phyloP scores from a whole-genome alignment of 208 protist species.

The Trypanosoma theileri region DNA sequence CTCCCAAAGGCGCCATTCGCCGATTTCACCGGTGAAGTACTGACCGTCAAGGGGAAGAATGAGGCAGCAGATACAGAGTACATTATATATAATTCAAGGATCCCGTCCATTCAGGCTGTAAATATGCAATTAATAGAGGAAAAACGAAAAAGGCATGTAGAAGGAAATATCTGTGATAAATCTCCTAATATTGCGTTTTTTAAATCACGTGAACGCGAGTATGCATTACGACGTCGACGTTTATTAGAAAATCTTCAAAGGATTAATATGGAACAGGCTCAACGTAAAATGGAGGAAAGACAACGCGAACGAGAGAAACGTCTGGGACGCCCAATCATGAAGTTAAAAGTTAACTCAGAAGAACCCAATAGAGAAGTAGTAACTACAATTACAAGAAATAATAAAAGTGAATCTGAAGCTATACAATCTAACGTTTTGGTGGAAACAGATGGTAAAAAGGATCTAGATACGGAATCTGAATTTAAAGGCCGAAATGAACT shows the following conservation, averaged over 20 bases:
- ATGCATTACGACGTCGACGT: conserved; percentile 29
- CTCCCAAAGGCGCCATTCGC: conserved; percentile 30
- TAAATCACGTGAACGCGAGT: background rate
- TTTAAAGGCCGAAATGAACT: background rate
- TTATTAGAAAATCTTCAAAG: conserved; percentile 39
- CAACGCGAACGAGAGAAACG: conserved; percentile 21
- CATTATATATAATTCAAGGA: conserved; percentile 65
- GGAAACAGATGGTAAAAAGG: conserved; percentile 8
- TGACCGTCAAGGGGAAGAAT: conserved; percentile 33
- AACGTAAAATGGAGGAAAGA: conserved; percentile 43
- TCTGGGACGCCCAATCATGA: conserved; percentile 20
- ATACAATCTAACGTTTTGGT: conserved; percentile 10
- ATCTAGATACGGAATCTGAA: conserved; percentile 11
- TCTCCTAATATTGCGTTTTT: conserved; percentile 7
- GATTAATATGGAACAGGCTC: conserved; percentile 55
- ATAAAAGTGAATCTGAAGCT: conserved; percentile 10
- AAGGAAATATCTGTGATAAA: background rate
- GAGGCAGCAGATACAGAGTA: conserved; percentile 46
- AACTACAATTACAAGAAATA: background rate
- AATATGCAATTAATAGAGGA: conserved; percentile 63
- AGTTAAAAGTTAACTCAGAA: conserved; percentile 23
- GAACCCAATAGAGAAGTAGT: conserved; percentile 13
- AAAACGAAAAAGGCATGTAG: conserved; percentile 25
- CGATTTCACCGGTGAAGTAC: conserved; percentile 59
- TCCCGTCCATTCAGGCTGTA: conserved; percentile 60